Percentiles rank a stretch among this genome's conserved stretches.
Conservation (phyloP, 2,329 filamentous ascomycete species). For the Nemania sp. region DNA sequence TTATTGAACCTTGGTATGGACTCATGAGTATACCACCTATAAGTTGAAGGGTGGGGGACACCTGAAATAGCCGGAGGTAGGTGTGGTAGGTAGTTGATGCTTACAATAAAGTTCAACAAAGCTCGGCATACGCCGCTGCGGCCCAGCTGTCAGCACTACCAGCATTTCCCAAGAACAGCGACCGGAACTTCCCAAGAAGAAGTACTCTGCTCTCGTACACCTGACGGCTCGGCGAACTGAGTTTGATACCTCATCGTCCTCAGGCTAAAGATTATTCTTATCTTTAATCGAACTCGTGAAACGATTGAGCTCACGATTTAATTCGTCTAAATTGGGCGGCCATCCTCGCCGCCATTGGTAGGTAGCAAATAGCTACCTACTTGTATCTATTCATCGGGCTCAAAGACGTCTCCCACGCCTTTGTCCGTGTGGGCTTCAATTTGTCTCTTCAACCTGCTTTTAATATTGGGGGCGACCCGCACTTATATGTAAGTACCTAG, state of each 20-base stretch:
- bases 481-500: constrained; percentile 9
- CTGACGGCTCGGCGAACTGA: neutral
- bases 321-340: too few species aligned
- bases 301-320: too few species aligned
- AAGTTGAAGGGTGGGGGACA: neutral
- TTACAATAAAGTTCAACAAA: constrained; percentile 28
- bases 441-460: neutral
- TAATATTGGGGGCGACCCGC: constrained; percentile 19
- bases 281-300: too few species aligned
- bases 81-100: neutral
- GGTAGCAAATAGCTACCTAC: too few species aligned
- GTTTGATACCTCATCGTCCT: neutral
- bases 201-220: neutral
- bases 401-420: too few species aligned
- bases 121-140: constrained; percentile 16
- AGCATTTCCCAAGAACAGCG: neutral
- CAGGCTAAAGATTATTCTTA: neutral
- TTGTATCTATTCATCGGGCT: too few species aligned
- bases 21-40: too few species aligned
- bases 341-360: too few species aligned
- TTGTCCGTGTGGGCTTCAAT: too few species aligned
- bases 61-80: constrained; percentile 3
- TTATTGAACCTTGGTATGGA: too few species aligned
- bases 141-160: constrained; percentile 2
- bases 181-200: neutral